Evolutionary conservation across 1,139 yeast genomes (phyloP).

Genomic region (Yamadazyma mexicana): DNA sequence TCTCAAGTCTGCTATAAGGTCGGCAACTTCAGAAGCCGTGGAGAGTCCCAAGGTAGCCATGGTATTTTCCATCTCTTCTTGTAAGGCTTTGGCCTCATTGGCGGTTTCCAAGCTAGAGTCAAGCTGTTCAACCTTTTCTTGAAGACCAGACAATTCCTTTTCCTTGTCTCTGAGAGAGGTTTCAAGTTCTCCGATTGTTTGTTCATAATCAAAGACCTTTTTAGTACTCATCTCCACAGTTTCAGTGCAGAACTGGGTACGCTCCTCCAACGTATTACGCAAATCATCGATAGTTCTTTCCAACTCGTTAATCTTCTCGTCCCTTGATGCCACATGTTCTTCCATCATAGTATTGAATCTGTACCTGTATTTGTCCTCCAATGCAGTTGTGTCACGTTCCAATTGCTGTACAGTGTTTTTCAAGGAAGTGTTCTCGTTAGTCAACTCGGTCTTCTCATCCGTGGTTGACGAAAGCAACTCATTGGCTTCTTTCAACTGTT

Average conservation of each 20-base stretch:
- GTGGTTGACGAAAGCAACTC: background rate
- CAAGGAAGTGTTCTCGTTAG: constrained; percentile 8
- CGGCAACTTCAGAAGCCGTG: background rate
- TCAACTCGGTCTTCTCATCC: constrained; percentile 6
- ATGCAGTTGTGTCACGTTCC: constrained; percentile 15
- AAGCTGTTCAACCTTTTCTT: background rate
- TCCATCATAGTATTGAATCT: constrained; percentile 33
- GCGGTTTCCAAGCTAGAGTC: background rate
- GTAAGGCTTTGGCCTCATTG: background rate
- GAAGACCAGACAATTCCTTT: constrained; percentile 1
- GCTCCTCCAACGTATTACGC: constrained; percentile 9
- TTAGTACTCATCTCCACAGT: constrained; percentile 11
- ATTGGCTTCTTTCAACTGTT: constrained; percentile 11
- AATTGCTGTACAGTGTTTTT: constrained; percentile 5
- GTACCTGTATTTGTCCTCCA: constrained; percentile 26
- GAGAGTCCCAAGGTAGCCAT: constrained; percentile 4
- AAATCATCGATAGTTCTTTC: constrained; percentile 9
- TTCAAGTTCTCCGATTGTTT: constrained; percentile 5
- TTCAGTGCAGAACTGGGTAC: constrained; percentile 6
- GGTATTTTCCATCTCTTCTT: constrained; percentile 5
- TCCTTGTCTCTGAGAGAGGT: constrained; percentile 5
- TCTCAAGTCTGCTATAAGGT: constrained; percentile 2
- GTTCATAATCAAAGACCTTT: constrained; percentile 12
- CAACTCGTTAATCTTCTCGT: constrained; percentile 16
- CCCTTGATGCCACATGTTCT: constrained; percentile 26